Evolutionary conservation across 805 yeast genomes (phyloP).

Genomic region (Nakazawaea laoshanensis): DNA sequence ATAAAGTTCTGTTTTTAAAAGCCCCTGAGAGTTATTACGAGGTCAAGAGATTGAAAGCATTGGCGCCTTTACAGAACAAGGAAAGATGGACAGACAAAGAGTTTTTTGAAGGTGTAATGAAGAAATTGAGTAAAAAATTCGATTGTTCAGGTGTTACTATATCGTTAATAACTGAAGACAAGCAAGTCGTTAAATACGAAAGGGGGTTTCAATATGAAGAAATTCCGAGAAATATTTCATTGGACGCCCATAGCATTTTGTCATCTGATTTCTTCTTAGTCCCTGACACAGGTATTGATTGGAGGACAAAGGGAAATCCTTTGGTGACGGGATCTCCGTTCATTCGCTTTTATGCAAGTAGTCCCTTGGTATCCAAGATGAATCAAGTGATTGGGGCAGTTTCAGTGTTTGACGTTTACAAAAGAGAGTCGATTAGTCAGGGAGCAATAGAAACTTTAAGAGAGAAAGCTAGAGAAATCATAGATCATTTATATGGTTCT

Average conservation of each 20-base stretch:
- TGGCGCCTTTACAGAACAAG: conserved; percentile 27
- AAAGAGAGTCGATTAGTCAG: conserved; percentile 28
- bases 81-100: conserved; percentile 42
- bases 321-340: conserved; percentile 53
- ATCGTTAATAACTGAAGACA: conserved; percentile 42
- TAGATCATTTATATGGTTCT: conserved; percentile 32
- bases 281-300: conserved; percentile 55
- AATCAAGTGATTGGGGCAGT: conserved; percentile 47
- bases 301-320: conserved; percentile 61
- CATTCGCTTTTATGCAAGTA: conserved; percentile 58
- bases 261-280: conserved; percentile 48
- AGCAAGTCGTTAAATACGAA: conserved; percentile 42
- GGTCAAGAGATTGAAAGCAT: conserved; percentile 31
- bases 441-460: conserved; percentile 27
- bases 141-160: conserved; percentile 46
- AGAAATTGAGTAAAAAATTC: conserved; percentile 30
- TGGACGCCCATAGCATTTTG: conserved; percentile 64
- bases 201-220: conserved; percentile 37
- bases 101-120: conserved; percentile 28
- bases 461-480: conserved; percentile 30
- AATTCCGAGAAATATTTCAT: conserved; percentile 45
- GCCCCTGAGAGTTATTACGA: conserved; percentile 58
- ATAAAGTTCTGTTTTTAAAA: conserved; percentile 35
- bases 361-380: conserved; percentile 36
- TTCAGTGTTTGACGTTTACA: conserved; percentile 45